These are phyloP conservation scores for Platismatia glauca DNA, from an alignment of 495 filamentous ascomycete species.

Conservation along the genomic window DNA sequence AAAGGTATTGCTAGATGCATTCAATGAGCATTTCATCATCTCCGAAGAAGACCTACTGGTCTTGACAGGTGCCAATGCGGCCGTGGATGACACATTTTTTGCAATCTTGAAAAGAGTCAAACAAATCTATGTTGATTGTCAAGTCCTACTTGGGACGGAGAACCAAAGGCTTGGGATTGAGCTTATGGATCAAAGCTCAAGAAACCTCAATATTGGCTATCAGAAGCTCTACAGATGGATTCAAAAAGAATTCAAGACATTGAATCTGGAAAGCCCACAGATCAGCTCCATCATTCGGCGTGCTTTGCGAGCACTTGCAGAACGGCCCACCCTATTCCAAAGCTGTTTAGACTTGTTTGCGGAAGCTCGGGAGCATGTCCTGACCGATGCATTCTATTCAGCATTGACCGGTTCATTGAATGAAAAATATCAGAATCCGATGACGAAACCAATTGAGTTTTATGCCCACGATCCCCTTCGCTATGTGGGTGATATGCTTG, in stretches of 20 bases:
- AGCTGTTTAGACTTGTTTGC: constrained; percentile 91
- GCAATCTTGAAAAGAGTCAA: constrained; percentile 69
- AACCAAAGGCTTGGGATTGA: constrained; percentile 79
- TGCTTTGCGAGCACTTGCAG: constrained; percentile 78
- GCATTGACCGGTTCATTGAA: constrained; percentile 69
- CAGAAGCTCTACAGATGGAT: constrained; percentile 95
- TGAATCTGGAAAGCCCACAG: constrained; percentile 91
- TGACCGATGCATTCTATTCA: constrained; percentile 85
- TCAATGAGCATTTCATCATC: constrained; percentile 76
- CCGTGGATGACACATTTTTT: constrained; percentile 84
- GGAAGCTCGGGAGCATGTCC: constrained; percentile 75
- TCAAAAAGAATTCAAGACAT: constrained; percentile 80
- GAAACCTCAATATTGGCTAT: constrained; percentile 79
- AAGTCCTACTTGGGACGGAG: constrained; percentile 80
- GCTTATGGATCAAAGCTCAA: constrained; percentile 81
- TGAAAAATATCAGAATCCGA: constrained; percentile 36
- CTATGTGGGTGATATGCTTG: constrained; percentile 96
- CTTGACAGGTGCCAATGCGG: constrained; percentile 66
- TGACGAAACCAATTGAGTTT: constrained; percentile 86
- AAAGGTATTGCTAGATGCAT: constrained; percentile 71
- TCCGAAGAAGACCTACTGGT: constrained; percentile 65
- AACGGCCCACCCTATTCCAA: constrained; percentile 83
- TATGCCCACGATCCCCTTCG: constrained; percentile 84
- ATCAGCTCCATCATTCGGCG: constrained; percentile 79
- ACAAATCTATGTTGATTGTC: constrained; percentile 77